Conservation (phyloP, 2,329 filamentous ascomycete genomes). For the Madurella mycetomatis region DNA sequence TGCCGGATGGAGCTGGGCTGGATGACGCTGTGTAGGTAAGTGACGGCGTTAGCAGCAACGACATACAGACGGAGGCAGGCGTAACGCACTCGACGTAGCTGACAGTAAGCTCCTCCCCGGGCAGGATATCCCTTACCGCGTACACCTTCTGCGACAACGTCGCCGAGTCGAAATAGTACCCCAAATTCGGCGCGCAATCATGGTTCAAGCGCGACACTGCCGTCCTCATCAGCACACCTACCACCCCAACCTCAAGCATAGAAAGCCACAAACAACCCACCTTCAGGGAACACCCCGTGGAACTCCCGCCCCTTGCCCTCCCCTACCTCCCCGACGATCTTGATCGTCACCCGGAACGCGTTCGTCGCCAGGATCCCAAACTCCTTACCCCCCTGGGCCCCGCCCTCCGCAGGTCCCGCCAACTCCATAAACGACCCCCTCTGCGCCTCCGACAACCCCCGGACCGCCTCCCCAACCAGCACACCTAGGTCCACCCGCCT, state of each 20-base stretch:
- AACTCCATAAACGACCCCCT: conserved; percentile 11
- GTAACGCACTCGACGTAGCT: conserved; percentile 35
- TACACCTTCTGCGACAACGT: conserved; percentile 36
- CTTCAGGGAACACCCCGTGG: conserved; percentile 31
- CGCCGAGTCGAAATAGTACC: conserved; percentile 34
- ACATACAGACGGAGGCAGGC: background rate
- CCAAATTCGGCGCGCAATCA: conserved; percentile 39
- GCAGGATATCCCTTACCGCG: conserved; percentile 34
- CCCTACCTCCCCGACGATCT: background rate
- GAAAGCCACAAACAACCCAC: conserved; percentile 20
- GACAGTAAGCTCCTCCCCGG: conserved; percentile 40
- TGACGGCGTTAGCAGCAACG: background rate
- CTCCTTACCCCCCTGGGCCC: conserved; percentile 20
- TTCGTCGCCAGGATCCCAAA: conserved; percentile 33
- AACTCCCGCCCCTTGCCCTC: conserved; percentile 24
- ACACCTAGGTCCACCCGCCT: conserved; percentile 19
- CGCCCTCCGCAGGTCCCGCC: too few species aligned
- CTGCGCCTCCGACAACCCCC: conserved; percentile 24
- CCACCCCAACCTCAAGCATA: background rate
- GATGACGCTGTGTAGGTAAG: conserved; percentile 26
- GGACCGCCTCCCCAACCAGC: conserved; percentile 27
- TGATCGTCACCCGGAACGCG: conserved; percentile 28
- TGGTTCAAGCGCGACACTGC: conserved; percentile 39
- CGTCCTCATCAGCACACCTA: background rate
- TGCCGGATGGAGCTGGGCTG: conserved; percentile 31